Conservation (phyloP, 768 basidiomycete genomes). For the Termitomyces sp. region DNA sequence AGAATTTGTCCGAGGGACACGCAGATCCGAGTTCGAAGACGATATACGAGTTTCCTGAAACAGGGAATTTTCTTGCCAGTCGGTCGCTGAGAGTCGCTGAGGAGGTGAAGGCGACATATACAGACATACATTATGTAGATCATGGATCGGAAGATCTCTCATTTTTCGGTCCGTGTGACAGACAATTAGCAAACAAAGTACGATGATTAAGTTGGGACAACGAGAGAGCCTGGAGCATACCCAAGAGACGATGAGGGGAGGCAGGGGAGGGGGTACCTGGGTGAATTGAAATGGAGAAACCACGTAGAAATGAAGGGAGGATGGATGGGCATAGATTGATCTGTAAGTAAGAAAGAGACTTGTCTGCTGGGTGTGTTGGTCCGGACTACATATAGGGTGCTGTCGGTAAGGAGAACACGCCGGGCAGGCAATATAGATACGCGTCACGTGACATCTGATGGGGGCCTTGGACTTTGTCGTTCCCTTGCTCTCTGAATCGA, state of each 20-base stretch:
- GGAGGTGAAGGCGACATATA: too few species aligned
- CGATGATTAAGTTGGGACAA: too few species aligned
- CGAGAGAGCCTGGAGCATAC: too few species aligned
- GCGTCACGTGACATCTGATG: conserved; percentile 6
- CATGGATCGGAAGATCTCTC: background rate
- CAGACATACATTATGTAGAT: background rate
- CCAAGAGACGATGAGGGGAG: too few species aligned
- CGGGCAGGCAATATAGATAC: background rate
- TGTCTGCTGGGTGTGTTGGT: too few species aligned
- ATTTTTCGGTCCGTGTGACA: background rate
- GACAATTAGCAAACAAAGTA: background rate
- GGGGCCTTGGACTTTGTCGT: background rate
- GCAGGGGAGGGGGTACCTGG: background rate
- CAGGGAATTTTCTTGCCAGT: background rate
- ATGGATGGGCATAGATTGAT: conserved; percentile 9
- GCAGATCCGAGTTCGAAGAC: background rate
- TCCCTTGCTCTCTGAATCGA: background rate
- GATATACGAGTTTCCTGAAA: background rate
- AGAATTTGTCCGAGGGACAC: background rate
- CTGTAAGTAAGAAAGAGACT: background rate
- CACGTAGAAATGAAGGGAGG: background rate
- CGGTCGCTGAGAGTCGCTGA: background rate
- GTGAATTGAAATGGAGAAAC: background rate
- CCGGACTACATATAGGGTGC: too few species aligned
- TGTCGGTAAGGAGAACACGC: too few species aligned